phyloP scores from a whole-genome alignment of 176 grass and related monocot genomes.

The Oryza brachyantha region DNA sequence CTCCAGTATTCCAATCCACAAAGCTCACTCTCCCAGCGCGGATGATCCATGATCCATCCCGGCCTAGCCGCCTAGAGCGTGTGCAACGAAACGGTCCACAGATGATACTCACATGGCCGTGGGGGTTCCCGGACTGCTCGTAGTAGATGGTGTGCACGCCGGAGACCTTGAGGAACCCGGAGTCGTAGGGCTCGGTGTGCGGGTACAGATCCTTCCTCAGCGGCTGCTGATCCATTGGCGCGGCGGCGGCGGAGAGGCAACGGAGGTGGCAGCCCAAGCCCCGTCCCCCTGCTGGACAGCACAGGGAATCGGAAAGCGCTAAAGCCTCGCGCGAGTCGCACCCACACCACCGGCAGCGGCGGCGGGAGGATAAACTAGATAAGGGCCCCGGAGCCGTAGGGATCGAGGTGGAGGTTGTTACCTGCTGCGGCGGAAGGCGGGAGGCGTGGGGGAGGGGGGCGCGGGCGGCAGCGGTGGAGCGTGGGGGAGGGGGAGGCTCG shows the following conservation, averaged over 20 bases:
- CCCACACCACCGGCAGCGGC: no score
- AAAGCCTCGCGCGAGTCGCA: no score
- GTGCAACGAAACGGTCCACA: no score
- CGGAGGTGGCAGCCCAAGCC: no score
- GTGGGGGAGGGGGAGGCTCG: neutral
- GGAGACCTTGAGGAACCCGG: conserved; percentile 76
- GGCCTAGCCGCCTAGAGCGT: no score
- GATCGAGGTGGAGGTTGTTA: neutral
- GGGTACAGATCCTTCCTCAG: conserved; percentile 57
- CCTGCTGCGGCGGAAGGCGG: neutral
- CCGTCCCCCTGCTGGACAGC: neutral
- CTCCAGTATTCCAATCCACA: neutral
- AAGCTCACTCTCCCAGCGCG: neutral
- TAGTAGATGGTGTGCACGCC: conserved; percentile 82
- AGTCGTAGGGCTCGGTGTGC: conserved; percentile 61
- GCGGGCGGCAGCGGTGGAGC: neutral
- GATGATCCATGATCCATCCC: no score
- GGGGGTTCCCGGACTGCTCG: conserved; percentile 89
- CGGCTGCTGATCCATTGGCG: conserved; percentile 29
- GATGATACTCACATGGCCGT: conserved; percentile 78
- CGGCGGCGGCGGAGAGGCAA: neutral
- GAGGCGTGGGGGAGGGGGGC: neutral
- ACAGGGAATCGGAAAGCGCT: neutral
- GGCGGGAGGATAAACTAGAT: neutral
- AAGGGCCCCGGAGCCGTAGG: neutral